Evolutionary conservation across 2,329 filamentous ascomycete genomes (phyloP).

Genomic region (Zalaria obscura): DNA sequence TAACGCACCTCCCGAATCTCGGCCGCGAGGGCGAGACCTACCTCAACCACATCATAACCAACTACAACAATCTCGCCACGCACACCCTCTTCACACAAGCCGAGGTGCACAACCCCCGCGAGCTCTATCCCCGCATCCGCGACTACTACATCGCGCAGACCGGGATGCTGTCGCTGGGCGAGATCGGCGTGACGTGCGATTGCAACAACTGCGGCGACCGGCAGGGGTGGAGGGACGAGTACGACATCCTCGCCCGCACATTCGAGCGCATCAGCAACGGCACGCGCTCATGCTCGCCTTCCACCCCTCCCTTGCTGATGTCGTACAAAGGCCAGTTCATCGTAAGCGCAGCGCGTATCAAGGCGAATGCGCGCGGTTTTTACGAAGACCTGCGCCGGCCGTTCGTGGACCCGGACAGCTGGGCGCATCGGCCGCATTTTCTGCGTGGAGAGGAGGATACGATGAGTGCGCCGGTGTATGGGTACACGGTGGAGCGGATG

Average conservation of each 20-base stretch:
- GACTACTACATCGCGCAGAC: conserved; percentile 27
- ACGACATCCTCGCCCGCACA: too few relatives aligned
- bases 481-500: too few relatives aligned
- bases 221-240: conserved; percentile 23
- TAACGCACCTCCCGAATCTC: conserved; percentile 19
- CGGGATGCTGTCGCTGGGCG: conserved; percentile 31
- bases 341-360: conserved; percentile 28
- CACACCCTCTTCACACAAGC: conserved; percentile 37
- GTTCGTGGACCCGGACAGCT: too few relatives aligned
- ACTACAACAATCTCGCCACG: conserved; percentile 28
- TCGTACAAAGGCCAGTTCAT: conserved; percentile 36
- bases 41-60: conserved; percentile 29
- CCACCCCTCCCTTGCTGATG: conserved; percentile 14
- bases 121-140: conserved; percentile 22
- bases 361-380: conserved; percentile 18
- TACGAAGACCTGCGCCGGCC: conserved; percentile 17
- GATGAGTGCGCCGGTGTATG: too few relatives aligned
- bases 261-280: too few relatives aligned
- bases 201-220: conserved; percentile 27
- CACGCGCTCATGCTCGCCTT: too few relatives aligned
- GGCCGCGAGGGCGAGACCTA: conserved; percentile 33
- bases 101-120: conserved; percentile 23
- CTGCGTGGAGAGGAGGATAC: too few relatives aligned
- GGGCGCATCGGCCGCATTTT: too few relatives aligned
- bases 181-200: conserved; percentile 21